Percentiles rank a stretch among this genome's conserved stretches.
These are phyloP conservation scores for Oryza australiensis DNA, from an alignment of 176 grass and related monocot species.

Conservation along the genomic window DNA sequence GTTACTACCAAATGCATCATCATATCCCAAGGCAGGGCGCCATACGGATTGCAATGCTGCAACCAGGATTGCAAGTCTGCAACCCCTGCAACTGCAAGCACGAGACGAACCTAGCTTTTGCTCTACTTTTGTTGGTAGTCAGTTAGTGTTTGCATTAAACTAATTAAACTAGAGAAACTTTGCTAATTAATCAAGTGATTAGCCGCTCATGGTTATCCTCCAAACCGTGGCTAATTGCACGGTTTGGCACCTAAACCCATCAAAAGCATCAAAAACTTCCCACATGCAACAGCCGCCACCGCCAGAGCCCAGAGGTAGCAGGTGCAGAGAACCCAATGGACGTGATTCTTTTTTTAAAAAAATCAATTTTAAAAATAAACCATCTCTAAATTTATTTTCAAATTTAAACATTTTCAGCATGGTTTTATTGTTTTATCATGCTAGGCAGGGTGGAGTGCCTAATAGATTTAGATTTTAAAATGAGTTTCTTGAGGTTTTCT, in stretches of 20 bases:
- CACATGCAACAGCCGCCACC: background rate
- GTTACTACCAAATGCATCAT: background rate
- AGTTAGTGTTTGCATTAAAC: background rate
- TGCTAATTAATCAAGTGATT: background rate
- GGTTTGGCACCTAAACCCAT: constrained; percentile 10
- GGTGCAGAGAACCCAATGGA: too few species aligned
- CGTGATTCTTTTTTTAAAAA: too few species aligned
- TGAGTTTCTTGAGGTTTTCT: too few species aligned
- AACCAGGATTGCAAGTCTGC: background rate
- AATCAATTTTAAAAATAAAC: too few species aligned
- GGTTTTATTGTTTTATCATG: too few species aligned
- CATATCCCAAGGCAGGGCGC: background rate
- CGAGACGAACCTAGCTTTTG: background rate
- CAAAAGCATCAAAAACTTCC: background rate
- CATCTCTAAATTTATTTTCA: too few species aligned
- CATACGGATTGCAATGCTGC: background rate
- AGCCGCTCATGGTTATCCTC: background rate
- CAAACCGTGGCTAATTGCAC: background rate
- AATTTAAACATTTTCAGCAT: too few species aligned
- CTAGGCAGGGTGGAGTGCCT: too few species aligned
- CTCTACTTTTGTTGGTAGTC: background rate
- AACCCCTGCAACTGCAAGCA: background rate
- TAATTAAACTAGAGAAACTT: background rate
- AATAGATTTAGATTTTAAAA: too few species aligned
- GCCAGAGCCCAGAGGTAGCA: too few species aligned